These are phyloP conservation scores for Fusarium robinianum DNA, from an alignment of 2,329 filamentous ascomycete genomes.

Conservation along the genomic window DNA sequence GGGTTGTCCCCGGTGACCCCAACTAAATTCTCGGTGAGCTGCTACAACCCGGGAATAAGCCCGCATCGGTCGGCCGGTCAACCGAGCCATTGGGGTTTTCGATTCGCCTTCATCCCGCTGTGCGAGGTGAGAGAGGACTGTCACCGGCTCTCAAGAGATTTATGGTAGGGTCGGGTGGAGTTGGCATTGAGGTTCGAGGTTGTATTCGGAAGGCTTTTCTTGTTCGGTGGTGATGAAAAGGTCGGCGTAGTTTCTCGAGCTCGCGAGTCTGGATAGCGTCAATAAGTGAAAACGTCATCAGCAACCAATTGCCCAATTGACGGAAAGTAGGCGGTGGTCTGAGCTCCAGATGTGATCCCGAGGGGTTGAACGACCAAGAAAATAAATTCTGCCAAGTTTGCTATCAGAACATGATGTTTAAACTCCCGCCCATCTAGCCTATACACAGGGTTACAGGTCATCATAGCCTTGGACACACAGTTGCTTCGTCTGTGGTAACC, in stretches of 20 bases:
- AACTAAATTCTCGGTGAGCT: not conserved
- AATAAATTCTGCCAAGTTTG: constrained; percentile 34
- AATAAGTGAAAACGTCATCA: too few species aligned
- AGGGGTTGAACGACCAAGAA: constrained; percentile 30
- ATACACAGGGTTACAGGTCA: constrained; percentile 38
- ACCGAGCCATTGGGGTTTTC: too few species aligned
- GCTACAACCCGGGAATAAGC: not conserved
- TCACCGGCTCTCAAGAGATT: too few species aligned
- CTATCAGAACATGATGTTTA: constrained; percentile 35
- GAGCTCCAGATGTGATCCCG: too few species aligned
- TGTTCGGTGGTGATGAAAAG: too few species aligned
- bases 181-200: too few species aligned
- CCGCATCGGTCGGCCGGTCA: not conserved
- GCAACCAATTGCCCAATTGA: not conserved
- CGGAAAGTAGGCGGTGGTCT: not conserved
- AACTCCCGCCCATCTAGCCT: constrained; percentile 37
- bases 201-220: too few species aligned
- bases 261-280: too few species aligned
- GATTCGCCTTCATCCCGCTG: too few species aligned
- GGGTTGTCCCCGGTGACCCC: constrained; percentile 3
- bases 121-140: too few species aligned
- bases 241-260: too few species aligned
- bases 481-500: constrained; percentile 28
- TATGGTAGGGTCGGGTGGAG: too few species aligned
- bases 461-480: constrained; percentile 34